phyloP scores from a whole-genome alignment of 2,329 filamentous ascomycete genomes.

The Ilyonectria destructans region DNA sequence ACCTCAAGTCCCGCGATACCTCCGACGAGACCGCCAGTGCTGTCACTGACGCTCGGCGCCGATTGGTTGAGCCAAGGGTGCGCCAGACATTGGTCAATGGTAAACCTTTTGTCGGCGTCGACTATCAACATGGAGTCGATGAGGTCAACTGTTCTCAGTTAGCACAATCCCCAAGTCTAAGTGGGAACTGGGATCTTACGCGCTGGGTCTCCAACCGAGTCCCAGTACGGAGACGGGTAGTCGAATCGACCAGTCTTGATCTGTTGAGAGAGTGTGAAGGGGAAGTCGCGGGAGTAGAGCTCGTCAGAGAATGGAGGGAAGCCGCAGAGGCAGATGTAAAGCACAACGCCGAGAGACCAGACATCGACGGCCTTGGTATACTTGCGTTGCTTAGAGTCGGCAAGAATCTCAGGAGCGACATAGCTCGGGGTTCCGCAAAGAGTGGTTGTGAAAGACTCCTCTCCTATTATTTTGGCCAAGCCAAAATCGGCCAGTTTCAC shows the following conservation, averaged over 20 bases:
- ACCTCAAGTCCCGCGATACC: constrained; percentile 88
- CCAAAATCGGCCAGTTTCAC: constrained; percentile 98
- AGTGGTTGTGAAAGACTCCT: constrained; percentile 97
- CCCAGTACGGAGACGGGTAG: constrained; percentile 96
- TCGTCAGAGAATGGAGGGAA: constrained; percentile 99
- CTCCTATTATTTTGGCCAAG: constrained; percentile 97
- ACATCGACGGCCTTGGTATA: constrained; percentile 97
- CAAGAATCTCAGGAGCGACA: constrained; percentile 95
- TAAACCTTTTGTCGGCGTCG: constrained; percentile 86
- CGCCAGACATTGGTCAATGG: constrained; percentile 89
- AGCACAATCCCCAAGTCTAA: constrained; percentile 12
- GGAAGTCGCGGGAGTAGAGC: constrained; percentile 84
- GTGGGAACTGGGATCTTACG: constrained; percentile 58
- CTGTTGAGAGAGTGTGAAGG: constrained; percentile 91
- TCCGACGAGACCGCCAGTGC: constrained; percentile 93
- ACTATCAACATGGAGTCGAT: constrained; percentile 97
- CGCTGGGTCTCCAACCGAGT: constrained; percentile 76
- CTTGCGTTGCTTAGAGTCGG: constrained; percentile 84
- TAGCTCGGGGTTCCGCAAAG: constrained; percentile 98
- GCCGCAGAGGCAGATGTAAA: constrained; percentile 97
- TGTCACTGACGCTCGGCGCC: constrained; percentile 79
- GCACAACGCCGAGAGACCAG: constrained; percentile 97
- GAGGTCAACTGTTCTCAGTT: constrained; percentile 75
- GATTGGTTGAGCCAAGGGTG: constrained; percentile 90
- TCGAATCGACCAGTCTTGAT: constrained; percentile 92